A percentile compares a stretch with the other conserved stretches of the same genome.
phyloP scores from a whole-genome alignment of 345 rosid genomes.

The Angophora floribunda region DNA sequence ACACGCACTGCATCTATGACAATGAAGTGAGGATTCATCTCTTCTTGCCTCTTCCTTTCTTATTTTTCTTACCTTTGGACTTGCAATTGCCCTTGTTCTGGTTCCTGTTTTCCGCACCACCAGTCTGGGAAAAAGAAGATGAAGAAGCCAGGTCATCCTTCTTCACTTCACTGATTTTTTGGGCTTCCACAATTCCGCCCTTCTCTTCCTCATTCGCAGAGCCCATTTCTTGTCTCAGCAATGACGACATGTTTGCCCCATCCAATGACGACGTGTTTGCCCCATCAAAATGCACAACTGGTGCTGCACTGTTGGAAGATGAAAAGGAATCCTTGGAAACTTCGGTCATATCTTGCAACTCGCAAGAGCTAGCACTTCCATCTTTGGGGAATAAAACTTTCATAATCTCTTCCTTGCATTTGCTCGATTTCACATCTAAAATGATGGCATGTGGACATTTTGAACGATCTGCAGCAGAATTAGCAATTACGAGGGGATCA shows the following conservation, averaged over 20 bases:
- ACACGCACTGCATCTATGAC: not conserved
- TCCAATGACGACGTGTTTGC: not conserved
- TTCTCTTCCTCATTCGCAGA: not conserved
- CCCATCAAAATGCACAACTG: not conserved
- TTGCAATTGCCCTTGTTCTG: not conserved
- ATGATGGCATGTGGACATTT: constrained; percentile 1
- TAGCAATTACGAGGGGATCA: constrained; percentile 24
- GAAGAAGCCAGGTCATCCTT: not conserved
- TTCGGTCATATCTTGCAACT: not conserved
- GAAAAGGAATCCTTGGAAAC: not conserved
- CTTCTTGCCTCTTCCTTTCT: not conserved
- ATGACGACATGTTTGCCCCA: not conserved
- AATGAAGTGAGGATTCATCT: not conserved
- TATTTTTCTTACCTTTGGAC: not conserved
- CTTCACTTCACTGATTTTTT: not conserved
- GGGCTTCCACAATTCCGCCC: not conserved
- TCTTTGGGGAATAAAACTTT: constrained; percentile 3
- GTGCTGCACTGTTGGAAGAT: not conserved
- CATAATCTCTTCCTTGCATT: constrained; percentile 12
- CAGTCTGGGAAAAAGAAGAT: not conserved
- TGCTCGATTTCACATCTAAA: constrained; percentile 16
- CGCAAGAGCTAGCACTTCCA: not conserved
- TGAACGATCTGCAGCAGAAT: not conserved
- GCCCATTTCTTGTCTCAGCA: not conserved
- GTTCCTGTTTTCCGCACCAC: not conserved